Percentiles rank a stretch among this genome's conserved stretches.
phyloP scores from a whole-genome alignment of 2,329 filamentous ascomycete species.

The Thielaviopsis populi region DNA sequence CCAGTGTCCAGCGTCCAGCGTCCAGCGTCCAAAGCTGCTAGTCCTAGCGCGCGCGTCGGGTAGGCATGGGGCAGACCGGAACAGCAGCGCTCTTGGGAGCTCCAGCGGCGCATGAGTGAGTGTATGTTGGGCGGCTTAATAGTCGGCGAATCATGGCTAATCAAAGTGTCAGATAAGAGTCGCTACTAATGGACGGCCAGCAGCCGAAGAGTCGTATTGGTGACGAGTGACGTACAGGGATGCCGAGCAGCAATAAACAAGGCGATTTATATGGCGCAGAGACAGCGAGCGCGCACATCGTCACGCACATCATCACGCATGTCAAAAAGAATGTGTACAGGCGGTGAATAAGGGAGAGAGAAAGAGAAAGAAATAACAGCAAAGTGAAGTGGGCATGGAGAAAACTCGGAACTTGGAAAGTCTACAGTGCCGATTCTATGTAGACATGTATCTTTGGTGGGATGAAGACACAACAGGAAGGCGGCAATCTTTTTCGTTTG shows the following conservation, averaged over 20 bases:
- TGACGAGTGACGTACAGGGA: background rate
- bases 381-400: too few relatives aligned
- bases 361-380: background rate
- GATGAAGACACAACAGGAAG: background rate
- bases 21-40: background rate
- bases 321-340: background rate
- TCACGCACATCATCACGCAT: background rate
- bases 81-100: background rate
- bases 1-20: too few relatives aligned
- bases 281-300: background rate
- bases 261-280: background rate
- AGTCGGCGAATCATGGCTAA: slow-evolving; percentile 5
- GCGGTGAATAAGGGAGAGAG: background rate
- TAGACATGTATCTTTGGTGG: background rate
- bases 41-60: background rate
- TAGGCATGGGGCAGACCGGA: background rate
- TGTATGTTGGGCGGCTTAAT: background rate
- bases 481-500: background rate
- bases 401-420: background rate
- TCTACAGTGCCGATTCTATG: background rate
- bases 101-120: background rate
- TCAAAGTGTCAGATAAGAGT: slow-evolving; percentile 4
- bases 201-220: background rate
- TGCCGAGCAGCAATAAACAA: background rate
- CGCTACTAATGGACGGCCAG: background rate